These are phyloP conservation scores for Lycium ferocissimum DNA, from an alignment of 257 asterid species.

Conservation along the genomic window DNA sequence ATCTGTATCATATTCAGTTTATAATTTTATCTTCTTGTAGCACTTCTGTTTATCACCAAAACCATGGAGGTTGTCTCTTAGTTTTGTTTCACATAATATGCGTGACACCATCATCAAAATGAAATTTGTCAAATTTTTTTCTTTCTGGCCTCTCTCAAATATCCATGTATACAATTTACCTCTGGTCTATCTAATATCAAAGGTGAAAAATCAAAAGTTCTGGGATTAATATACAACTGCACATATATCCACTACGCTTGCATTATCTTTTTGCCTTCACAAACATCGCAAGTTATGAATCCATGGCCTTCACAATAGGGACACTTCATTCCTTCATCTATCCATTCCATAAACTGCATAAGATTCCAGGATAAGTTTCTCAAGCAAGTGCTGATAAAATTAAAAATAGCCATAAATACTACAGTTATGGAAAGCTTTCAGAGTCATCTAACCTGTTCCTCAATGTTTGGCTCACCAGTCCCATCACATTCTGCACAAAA, in stretches of 20 bases:
- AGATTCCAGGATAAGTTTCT: not conserved
- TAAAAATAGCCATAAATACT: not conserved
- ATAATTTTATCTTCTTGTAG: not conserved
- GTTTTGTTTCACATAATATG: not conserved
- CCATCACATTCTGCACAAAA: constrained; percentile 89
- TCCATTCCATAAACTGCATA: constrained; percentile 89
- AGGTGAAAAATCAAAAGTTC: not conserved
- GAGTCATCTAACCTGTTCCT: constrained; percentile 72
- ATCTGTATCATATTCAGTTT: not conserved
- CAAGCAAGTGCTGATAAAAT: not conserved
- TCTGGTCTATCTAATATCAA: not conserved
- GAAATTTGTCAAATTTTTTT: not conserved
- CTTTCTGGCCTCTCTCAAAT: not conserved
- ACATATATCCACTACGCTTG: constrained; percentile 32
- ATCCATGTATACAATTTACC: not conserved
- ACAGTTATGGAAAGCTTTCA: not conserved
- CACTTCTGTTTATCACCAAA: not conserved
- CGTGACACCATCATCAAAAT: not conserved
- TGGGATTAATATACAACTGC: not conserved
- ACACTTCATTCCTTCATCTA: constrained; percentile 83
- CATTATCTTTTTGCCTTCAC: constrained; percentile 55
- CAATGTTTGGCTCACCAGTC: constrained; percentile 94
- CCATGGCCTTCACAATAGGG: constrained; percentile 90
- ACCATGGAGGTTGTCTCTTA: not conserved
- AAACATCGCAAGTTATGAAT: constrained; percentile 63